Evolutionary conservation across 2,329 filamentous ascomycete species (phyloP).

Genomic region (Periconia sp.): DNA sequence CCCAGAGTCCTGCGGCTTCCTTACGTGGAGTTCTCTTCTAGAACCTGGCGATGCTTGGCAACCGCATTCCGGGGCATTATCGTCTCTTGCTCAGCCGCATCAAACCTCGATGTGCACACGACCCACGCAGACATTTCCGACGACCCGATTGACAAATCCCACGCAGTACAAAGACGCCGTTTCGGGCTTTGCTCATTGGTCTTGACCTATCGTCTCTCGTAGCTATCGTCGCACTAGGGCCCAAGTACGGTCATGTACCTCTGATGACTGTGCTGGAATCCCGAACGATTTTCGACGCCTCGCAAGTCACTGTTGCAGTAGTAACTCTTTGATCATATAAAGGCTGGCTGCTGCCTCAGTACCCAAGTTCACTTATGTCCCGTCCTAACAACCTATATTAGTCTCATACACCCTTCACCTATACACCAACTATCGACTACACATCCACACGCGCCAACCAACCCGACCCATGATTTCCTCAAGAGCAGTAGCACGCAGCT

Average conservation of each 20-base stretch:
- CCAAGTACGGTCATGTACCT: constrained; percentile 1
- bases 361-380: constrained; percentile 23
- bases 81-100: constrained; percentile 11
- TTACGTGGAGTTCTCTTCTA: too few species aligned
- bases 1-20: too few species aligned
- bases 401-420: constrained; percentile 1
- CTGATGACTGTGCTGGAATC: constrained; percentile 16
- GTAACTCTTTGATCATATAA: constrained; percentile 33
- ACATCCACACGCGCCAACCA: constrained; percentile 13
- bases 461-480: constrained; percentile 37
- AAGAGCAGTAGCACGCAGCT: constrained; percentile 26
- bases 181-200: not conserved
- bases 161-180: constrained; percentile 1
- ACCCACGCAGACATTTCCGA: constrained; percentile 15
- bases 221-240: constrained; percentile 1
- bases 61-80: constrained; percentile 7
- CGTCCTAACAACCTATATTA: too few species aligned
- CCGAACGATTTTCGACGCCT: constrained; percentile 9
- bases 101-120: constrained; percentile 17
- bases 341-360: constrained; percentile 24
- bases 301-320: constrained; percentile 15
- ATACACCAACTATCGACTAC: constrained; percentile 11
- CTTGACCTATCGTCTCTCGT: not conserved
- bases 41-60: constrained; percentile 10
- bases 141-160: constrained; percentile 10